Base-by-base conservation (phyloP, 208 protist genomes). In the Trypanosomatidae sp. region DNA sequence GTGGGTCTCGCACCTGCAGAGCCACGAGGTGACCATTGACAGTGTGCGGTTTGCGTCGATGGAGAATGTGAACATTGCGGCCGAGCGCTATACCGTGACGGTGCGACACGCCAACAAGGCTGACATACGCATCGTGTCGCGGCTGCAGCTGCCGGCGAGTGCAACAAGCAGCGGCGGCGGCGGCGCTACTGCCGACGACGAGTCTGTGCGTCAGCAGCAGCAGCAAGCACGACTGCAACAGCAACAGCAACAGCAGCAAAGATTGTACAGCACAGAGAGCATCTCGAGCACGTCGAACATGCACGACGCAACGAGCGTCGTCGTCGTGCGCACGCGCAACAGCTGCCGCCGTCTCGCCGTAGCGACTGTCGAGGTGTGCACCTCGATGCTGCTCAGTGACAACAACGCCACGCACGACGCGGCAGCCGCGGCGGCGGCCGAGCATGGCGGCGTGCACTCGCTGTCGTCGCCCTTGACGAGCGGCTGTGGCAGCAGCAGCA, bases 31-130 rank as follows among this genome's bases (percentile, higher is more conserved):
- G 2, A 74, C 62, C 6, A 82, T 93, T 52, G 80, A 90, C 41
- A 71, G 63, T 10, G 68, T 62, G 13, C 76, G 85, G 22, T 76
- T 89, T 45, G 69, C 72, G 11, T 90, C 80, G 16, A 57, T 52
- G 10, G 66, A 63, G 24, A 62, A 60, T n/a, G 62, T 64, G 43
- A 81, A 82, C 37, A 80, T 88, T 32, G 77, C 79, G 23, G 67
- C 56, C 3, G 40, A 84, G 30, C 69, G 68, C 38, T 78, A 81
- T 56, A 66, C 52, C 38, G 68, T 93, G 46, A 74, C 59, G 16
- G 84, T 75, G 13, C 65, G 63, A n/a, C 88, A 92, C 49, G 79
- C 81, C 13, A 61, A 67, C 19, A 87, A 86, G 50, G 87, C 84
- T 0, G 79, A 92, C 42, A 85, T 92, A 46, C 78, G 79, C 38